These are phyloP conservation scores for Chenopodium berlandieri DNA, from an alignment of 148 eudicot genomes.

Conservation along the genomic window DNA sequence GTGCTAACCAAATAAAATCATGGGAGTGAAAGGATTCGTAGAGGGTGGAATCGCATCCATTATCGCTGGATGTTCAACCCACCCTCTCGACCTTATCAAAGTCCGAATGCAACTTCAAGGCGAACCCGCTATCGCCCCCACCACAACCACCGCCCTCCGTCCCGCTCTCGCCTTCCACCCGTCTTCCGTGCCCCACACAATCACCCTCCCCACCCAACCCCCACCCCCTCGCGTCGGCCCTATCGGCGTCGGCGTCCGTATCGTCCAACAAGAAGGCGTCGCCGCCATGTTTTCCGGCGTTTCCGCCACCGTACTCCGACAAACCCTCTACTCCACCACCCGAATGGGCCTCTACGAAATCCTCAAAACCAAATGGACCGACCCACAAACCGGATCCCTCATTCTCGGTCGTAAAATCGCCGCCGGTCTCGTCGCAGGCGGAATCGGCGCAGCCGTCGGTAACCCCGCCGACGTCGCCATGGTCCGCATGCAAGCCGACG, in stretches of 20 bases:
- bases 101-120: slow-evolving; percentile 83
- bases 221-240: slow-evolving; percentile 46
- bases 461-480: slow-evolving; percentile 94
- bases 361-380: slow-evolving; percentile 61
- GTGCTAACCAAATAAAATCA: neutral
- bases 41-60: slow-evolving; percentile 77
- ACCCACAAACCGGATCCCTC: slow-evolving; percentile 45
- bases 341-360: slow-evolving; percentile 85
- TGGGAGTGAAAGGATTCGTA: slow-evolving; percentile 70
- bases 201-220: slow-evolving; percentile 29
- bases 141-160: slow-evolving; percentile 32
- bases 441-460: slow-evolving; percentile 86
- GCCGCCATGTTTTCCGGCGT: slow-evolving; percentile 68
- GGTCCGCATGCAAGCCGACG: slow-evolving; percentile 99
- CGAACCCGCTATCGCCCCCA: slow-evolving; percentile 31
- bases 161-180: slow-evolving; percentile 53
- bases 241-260: slow-evolving; percentile 42
- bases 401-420: slow-evolving; percentile 49
- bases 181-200: slow-evolving; percentile 1
- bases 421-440: slow-evolving; percentile 84
- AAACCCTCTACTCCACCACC: slow-evolving; percentile 80
- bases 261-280: slow-evolving; percentile 57
- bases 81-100: slow-evolving; percentile 65
- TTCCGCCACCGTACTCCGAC: slow-evolving; percentile 83
- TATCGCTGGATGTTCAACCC: slow-evolving; percentile 61